phyloP scores from a whole-genome alignment of 768 basidiomycete genomes.

The Austroboletus festivus region DNA sequence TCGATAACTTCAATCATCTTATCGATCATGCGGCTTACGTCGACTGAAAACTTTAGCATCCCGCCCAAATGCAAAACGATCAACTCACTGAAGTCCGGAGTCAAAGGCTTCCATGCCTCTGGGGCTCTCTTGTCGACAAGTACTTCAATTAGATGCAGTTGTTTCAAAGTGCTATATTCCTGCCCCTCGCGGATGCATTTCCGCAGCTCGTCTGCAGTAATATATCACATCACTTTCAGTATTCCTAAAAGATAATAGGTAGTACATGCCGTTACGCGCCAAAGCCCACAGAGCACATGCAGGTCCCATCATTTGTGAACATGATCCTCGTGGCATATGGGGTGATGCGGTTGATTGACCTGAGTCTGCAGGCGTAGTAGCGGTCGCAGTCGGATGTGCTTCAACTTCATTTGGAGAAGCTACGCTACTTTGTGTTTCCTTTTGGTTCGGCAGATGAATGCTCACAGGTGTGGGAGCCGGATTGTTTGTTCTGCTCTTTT shows the following conservation, averaged over 20 bases:
- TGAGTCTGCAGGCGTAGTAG: too few relatives aligned
- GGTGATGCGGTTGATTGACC: too few relatives aligned
- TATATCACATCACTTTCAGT: neutral
- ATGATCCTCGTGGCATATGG: too few relatives aligned
- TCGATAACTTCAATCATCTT: constrained; percentile 21
- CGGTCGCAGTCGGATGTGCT: too few relatives aligned
- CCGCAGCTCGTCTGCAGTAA: constrained; percentile 14
- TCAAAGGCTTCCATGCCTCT: constrained; percentile 11
- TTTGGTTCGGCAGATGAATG: too few relatives aligned
- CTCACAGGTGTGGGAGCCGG: too few relatives aligned
- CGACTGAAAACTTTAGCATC: neutral
- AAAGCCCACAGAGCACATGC: constrained; percentile 22
- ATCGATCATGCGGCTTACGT: constrained; percentile 14
- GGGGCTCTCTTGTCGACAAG: constrained; percentile 16
- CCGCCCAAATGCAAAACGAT: too few relatives aligned
- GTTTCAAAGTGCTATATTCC: constrained; percentile 17
- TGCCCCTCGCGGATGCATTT: neutral
- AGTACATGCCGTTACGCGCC: constrained; percentile 12
- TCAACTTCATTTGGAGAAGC: too few relatives aligned
- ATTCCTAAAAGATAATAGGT: neutral
- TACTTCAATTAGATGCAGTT: constrained; percentile 13
- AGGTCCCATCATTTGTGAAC: constrained; percentile 24
- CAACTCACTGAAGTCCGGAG: constrained; percentile 15
- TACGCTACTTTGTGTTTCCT: too few relatives aligned
- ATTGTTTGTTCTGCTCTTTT: too few relatives aligned